Conservation (phyloP, 2,329 filamentous ascomycete species). For the Cytospora leucostoma region DNA sequence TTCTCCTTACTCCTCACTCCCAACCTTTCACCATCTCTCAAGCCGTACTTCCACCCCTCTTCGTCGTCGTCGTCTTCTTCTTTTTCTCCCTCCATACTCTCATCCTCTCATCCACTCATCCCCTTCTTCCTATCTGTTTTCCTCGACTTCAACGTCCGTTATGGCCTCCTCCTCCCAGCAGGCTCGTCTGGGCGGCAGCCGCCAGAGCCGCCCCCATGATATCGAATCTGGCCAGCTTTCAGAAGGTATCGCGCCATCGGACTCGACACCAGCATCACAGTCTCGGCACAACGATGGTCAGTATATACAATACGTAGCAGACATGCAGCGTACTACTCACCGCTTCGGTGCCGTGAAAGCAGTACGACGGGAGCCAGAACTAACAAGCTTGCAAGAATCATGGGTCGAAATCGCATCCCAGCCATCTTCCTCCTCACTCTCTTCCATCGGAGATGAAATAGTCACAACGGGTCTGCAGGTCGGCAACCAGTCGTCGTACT, state of each 20-base stretch:
- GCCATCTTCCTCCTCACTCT: conserved; percentile 89
- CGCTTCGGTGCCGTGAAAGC: background rate
- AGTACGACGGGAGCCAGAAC: conserved; percentile 18
- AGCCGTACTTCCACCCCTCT: conserved; percentile 5
- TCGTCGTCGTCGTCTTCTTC: conserved; percentile 15
- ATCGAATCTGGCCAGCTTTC: conserved; percentile 27
- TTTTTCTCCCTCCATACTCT: no score
- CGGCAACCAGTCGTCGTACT: conserved; percentile 63
- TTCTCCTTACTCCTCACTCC: background rate
- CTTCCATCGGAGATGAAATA: conserved; percentile 83
- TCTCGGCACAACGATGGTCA: conserved; percentile 39
- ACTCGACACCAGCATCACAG: conserved; percentile 28
- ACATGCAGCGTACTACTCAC: conserved; percentile 2
- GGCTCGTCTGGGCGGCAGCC: conserved; percentile 27
- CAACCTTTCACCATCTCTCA: conserved; percentile 17
- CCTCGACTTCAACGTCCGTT: conserved; percentile 5
- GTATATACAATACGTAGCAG: conserved; percentile 25
- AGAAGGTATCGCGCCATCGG: conserved; percentile 27
- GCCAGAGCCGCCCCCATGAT: conserved; percentile 23
- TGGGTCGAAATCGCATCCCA: conserved; percentile 95
- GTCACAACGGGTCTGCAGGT: conserved; percentile 85
- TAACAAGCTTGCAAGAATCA: conserved; percentile 68
- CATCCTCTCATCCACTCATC: conserved; percentile 1
- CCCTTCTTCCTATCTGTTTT: conserved; percentile 1
- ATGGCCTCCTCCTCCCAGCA: conserved; percentile 32